phyloP scores from a whole-genome alignment of 768 basidiomycete species.

The Trametes gibbosa region DNA sequence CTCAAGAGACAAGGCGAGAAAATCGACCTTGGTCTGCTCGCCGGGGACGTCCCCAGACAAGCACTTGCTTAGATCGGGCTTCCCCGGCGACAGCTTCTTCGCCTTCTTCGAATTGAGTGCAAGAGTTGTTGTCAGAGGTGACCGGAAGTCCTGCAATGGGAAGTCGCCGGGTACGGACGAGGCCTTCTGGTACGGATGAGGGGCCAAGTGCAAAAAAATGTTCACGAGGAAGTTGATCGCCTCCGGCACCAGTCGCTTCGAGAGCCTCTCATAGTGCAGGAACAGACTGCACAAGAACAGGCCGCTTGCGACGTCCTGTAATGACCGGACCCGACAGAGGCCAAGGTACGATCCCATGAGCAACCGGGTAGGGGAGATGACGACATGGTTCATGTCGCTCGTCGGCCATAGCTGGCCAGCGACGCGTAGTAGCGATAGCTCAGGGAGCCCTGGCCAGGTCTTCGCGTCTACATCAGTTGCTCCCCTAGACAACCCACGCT shows the following conservation, averaged over 20 bases:
- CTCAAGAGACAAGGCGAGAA: conserved; percentile 59
- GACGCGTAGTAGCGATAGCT: conserved; percentile 77
- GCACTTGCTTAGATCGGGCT: conserved; percentile 48
- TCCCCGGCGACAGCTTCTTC: conserved; percentile 37
- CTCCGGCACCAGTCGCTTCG: conserved; percentile 88
- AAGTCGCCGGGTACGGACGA: conserved; percentile 64
- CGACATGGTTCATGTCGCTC: conserved; percentile 89
- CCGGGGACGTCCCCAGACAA: conserved; percentile 27
- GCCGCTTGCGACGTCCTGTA: conserved; percentile 78
- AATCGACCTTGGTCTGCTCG: conserved; percentile 71
- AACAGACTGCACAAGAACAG: conserved; percentile 86
- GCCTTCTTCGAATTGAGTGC: conserved; percentile 41
- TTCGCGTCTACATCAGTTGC: conserved; percentile 57
- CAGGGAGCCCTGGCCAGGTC: conserved; percentile 87
- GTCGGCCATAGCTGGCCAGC: conserved; percentile 88
- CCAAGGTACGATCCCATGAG: conserved; percentile 92
- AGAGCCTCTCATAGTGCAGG: conserved; percentile 78
- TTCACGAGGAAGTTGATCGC: conserved; percentile 79
- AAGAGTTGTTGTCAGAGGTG: conserved; percentile 42
- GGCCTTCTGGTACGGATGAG: conserved; percentile 48
- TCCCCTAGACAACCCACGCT: conserved; percentile 73
- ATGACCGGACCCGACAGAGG: conserved; percentile 72
- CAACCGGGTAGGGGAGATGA: conserved; percentile 81
- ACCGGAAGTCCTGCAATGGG: conserved; percentile 66
- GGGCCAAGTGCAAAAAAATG: conserved; percentile 69